These are phyloP conservation scores for Botrytis cinerea DNA, from an alignment of 2,329 filamentous ascomycete genomes.

Conservation along the genomic window DNA sequence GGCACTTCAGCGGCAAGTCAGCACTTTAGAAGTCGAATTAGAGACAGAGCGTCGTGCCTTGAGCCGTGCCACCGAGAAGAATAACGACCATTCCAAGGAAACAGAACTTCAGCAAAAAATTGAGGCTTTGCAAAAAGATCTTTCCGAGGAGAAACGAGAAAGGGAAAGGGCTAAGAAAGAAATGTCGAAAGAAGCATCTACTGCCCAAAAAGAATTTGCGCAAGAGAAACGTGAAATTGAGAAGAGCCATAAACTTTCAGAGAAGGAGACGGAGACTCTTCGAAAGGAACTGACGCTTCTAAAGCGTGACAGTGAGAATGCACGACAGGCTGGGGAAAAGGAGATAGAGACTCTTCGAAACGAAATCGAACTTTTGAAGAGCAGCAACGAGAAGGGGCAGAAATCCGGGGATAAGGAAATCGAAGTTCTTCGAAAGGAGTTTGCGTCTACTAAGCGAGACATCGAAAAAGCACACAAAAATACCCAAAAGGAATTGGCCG, in stretches of 20 bases:
- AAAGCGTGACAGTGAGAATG: constrained; percentile 46
- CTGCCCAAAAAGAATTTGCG: constrained; percentile 43
- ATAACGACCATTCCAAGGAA: constrained; percentile 46
- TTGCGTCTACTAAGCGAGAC: constrained; percentile 41
- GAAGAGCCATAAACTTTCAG: constrained; percentile 32
- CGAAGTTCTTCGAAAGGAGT: constrained; percentile 44
- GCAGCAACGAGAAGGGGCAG: constrained; percentile 48
- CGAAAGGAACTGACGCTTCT: constrained; percentile 43
- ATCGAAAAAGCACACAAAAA: constrained; percentile 33
- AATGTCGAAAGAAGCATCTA: constrained; percentile 44
- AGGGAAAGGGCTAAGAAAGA: constrained; percentile 36
- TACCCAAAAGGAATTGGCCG: constrained; percentile 38
- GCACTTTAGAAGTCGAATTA: constrained; percentile 75
- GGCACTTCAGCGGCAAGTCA: constrained; percentile 74
- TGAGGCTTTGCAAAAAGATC: constrained; percentile 44
- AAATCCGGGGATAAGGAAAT: constrained; percentile 52
- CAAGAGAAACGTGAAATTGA: constrained; percentile 39
- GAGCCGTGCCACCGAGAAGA: constrained; percentile 55
- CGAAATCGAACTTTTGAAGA: constrained; percentile 44
- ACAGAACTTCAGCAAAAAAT: constrained; percentile 46
- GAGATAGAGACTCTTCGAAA: constrained; percentile 40
- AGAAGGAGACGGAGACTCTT: constrained; percentile 38
- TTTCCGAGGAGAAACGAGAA: constrained; percentile 41
- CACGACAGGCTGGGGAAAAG: constrained; percentile 41
- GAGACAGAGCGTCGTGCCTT: constrained; percentile 76